A percentile compares a stretch with the other conserved stretches of the same genome.
Evolutionary conservation across 352 stramenopile genomes (phyloP).

Genomic region (Pythium diclinum): DNA sequence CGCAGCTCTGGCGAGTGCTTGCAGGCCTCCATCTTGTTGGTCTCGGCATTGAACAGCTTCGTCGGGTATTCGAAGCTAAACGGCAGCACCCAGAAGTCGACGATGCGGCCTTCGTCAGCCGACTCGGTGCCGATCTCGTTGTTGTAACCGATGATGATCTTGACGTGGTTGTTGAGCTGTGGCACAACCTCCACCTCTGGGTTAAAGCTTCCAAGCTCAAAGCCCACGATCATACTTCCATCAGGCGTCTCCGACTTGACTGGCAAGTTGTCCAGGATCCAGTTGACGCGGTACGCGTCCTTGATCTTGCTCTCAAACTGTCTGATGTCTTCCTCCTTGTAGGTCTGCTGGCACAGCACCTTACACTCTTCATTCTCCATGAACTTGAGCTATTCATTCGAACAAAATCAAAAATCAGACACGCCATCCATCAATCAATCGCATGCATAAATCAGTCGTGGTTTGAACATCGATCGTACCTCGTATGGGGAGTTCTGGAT

Average conservation of each 20-base stretch:
- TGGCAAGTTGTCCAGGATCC: slow-evolving; percentile 98
- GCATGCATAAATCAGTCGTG: slow-evolving; percentile 18
- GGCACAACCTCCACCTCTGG: slow-evolving; percentile 89
- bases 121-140: slow-evolving; percentile 59
- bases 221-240: slow-evolving; percentile 72
- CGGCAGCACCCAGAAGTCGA: slow-evolving; percentile 98
- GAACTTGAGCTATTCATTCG: slow-evolving; percentile 74
- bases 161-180: slow-evolving; percentile 98
- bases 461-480: not conserved
- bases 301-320: slow-evolving; percentile 94
- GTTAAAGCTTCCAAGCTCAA: slow-evolving; percentile 88
- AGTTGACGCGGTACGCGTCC: slow-evolving; percentile 98
- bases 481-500: slow-evolving; percentile 99
- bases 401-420: not conserved
- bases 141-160: slow-evolving; percentile 99
- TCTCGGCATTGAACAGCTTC: slow-evolving; percentile 54
- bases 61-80: slow-evolving; percentile 95
- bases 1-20: slow-evolving; percentile 67
- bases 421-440: not conserved
- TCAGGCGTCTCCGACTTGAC: slow-evolving; percentile 74
- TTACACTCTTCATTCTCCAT: slow-evolving; percentile 68
- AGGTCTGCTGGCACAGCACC: slow-evolving; percentile 74
- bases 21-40: slow-evolving; percentile 74
- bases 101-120: slow-evolving; percentile 92
- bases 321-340: slow-evolving; percentile 92